These are phyloP conservation scores for Metschnikowia henanensis DNA, from an alignment of 805 yeast genomes.

Conservation along the genomic window DNA sequence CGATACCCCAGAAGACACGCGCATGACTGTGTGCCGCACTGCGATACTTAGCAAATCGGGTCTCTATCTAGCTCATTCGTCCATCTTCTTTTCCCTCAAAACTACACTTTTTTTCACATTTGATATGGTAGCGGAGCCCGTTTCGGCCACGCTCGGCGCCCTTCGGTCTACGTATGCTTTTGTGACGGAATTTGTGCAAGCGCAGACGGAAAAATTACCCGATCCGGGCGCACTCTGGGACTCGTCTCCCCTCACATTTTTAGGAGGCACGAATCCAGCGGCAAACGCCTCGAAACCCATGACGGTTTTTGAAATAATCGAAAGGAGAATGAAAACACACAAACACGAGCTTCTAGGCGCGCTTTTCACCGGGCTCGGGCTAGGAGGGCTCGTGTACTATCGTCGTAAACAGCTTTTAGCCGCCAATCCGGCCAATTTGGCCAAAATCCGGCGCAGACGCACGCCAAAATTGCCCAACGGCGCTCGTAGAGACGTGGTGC, in stretches of 20 bases:
- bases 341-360: slow-evolving; percentile 7
- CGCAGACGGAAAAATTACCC: slow-evolving; percentile 26
- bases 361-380: slow-evolving; percentile 12
- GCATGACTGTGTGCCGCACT: not conserved
- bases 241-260: slow-evolving; percentile 4
- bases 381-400: slow-evolving; percentile 8
- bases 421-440: not conserved
- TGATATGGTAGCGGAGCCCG: slow-evolving; percentile 49
- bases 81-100: not conserved
- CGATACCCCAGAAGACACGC: not conserved
- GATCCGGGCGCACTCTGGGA: slow-evolving; percentile 17
- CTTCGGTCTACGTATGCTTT: slow-evolving; percentile 23
- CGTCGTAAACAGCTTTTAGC: slow-evolving; percentile 1
- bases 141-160: slow-evolving; percentile 36
- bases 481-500: slow-evolving; percentile 71
- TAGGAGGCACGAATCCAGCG: slow-evolving; percentile 1
- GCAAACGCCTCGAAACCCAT: slow-evolving; percentile 1
- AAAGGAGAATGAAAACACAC: not conserved
- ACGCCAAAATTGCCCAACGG: slow-evolving; percentile 68
- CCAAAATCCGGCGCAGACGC: slow-evolving; percentile 36
- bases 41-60: not conserved
- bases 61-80: not conserved
- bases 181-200: slow-evolving; percentile 22
- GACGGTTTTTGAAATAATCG: not conserved
- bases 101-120: too few species aligned